phyloP scores from a whole-genome alignment of 2,329 filamentous ascomycete species.

The Fusarium napiforme region DNA sequence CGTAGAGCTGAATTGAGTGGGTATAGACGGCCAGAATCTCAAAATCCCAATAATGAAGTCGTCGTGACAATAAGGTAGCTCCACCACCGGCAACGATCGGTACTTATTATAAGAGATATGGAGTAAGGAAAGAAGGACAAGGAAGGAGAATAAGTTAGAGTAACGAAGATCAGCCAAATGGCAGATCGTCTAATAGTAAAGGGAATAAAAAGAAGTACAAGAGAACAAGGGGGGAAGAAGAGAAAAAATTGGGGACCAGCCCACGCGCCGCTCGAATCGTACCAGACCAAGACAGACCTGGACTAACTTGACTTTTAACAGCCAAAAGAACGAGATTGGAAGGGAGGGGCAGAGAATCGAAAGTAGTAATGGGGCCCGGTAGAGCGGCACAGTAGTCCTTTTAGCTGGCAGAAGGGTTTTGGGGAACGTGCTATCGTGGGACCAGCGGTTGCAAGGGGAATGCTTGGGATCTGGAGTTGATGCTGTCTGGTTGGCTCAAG shows the following conservation, averaged over 20 bases:
- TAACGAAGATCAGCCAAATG: slow-evolving; percentile 26
- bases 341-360: slow-evolving; percentile 14
- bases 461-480: slow-evolving; percentile 14
- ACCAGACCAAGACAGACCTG: slow-evolving; percentile 38
- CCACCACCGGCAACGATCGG: slow-evolving; percentile 11
- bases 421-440: slow-evolving; percentile 11
- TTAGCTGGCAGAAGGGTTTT: slow-evolving; percentile 5
- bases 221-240: slow-evolving; percentile 24
- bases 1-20: slow-evolving; percentile 8
- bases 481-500: slow-evolving; percentile 33
- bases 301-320: slow-evolving; percentile 31
- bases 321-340: slow-evolving; percentile 26
- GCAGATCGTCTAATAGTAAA: slow-evolving; percentile 26
- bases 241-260: slow-evolving; percentile 41
- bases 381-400: slow-evolving; percentile 21
- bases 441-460: slow-evolving; percentile 10
- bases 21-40: slow-evolving; percentile 20
- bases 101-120: slow-evolving; percentile 19
- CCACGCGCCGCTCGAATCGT: slow-evolving; percentile 43
- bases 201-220: slow-evolving; percentile 20
- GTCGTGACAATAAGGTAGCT: slow-evolving; percentile 8
- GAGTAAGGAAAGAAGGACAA: slow-evolving; percentile 1
- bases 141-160: slow-evolving; percentile 21
- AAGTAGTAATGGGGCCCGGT: slow-evolving; percentile 34
- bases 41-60: slow-evolving; percentile 12